phyloP scores from a whole-genome alignment of 345 rosid species.

The Clarkia xantiana region DNA sequence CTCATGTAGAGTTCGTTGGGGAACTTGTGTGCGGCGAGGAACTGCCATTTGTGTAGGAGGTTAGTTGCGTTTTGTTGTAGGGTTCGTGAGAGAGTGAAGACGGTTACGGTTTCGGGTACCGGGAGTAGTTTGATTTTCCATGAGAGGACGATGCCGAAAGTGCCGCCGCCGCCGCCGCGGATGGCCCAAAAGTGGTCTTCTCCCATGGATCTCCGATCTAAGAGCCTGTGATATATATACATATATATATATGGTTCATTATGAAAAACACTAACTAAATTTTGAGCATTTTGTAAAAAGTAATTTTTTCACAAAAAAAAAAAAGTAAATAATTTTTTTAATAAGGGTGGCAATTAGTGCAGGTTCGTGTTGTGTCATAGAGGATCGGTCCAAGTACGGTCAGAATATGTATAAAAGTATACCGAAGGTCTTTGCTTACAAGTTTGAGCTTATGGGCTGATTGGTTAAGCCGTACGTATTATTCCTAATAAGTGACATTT shows the following conservation, averaged over 20 bases:
- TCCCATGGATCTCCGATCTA: constrained; percentile 34
- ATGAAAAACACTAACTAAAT: not conserved
- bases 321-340: no score
- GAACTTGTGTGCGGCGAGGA: not conserved
- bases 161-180: constrained; percentile 8
- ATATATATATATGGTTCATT: not conserved
- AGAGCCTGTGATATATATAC: constrained; percentile 16
- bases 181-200: constrained; percentile 25
- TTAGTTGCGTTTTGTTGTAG: constrained; percentile 4
- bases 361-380: no score
- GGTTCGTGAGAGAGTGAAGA: not conserved
- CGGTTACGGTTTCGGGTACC: constrained; percentile 6
- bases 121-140: constrained; percentile 7
- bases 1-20: constrained; percentile 4
- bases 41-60: constrained; percentile 8
- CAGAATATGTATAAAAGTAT: no score
- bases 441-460: no score
- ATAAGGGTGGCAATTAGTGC: no score
- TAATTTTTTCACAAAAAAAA: no score
- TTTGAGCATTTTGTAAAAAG: no score
- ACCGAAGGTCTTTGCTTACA: no score
- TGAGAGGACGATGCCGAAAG: constrained; percentile 4
- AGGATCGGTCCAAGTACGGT: no score
- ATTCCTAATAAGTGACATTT: no score
- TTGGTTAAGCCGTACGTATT: no score